These are phyloP conservation scores for Populus pruinosa DNA, from an alignment of 345 rosid genomes.

Conservation along the genomic window DNA sequence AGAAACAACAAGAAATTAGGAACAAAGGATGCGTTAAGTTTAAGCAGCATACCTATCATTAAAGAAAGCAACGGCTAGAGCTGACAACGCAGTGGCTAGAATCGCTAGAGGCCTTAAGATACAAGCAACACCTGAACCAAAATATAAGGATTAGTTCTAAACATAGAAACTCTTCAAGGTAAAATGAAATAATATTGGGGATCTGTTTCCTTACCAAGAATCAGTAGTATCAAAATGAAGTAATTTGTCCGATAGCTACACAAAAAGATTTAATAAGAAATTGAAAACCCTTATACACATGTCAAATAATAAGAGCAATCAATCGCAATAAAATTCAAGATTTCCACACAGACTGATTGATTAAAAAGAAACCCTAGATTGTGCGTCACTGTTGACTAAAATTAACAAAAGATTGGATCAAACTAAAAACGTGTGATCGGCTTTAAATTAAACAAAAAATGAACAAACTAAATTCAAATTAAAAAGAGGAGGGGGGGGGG, in stretches of 20 bases:
- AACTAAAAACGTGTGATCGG: neutral
- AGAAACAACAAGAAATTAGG: neutral
- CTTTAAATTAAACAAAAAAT: neutral
- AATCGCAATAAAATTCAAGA: neutral
- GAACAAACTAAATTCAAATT: neutral
- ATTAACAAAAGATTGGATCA: neutral
- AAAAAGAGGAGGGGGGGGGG: neutral
- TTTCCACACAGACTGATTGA: neutral
- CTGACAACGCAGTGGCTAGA: conserved; percentile 61
- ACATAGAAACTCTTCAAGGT: neutral
- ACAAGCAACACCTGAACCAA: conserved; percentile 37
- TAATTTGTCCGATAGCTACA: conserved; percentile 96
- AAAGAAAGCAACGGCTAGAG: conserved; percentile 66
- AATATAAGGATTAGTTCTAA: conserved; percentile 31
- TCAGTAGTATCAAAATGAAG: conserved; percentile 70
- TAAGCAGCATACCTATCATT: conserved; percentile 73
- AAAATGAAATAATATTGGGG: neutral
- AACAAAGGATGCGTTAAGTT: neutral
- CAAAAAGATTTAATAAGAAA: conserved; percentile 1
- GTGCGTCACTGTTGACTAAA: neutral
- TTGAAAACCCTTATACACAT: neutral
- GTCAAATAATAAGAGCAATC: neutral
- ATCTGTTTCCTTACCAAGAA: conserved; percentile 61
- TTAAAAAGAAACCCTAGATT: neutral
- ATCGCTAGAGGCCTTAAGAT: conserved; percentile 83